A percentile compares a stretch with the other conserved stretches of the same genome.
These are phyloP conservation scores for Penicillium roqueforti DNA, from an alignment of 495 filamentous ascomycete species.

Conservation along the genomic window DNA sequence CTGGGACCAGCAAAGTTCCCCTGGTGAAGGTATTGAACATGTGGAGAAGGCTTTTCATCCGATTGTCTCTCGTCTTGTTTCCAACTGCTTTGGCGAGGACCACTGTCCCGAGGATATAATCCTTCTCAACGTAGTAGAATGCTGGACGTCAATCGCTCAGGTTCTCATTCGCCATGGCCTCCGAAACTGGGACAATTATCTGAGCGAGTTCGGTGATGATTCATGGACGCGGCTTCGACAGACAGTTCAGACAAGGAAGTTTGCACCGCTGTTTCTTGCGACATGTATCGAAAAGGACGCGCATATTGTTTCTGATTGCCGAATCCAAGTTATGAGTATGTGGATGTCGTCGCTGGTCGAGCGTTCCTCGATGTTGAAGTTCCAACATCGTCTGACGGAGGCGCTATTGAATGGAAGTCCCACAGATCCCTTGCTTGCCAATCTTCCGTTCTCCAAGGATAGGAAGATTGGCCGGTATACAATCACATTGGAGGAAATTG, in stretches of 20 bases:
- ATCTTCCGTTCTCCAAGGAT: slow-evolving; percentile 58
- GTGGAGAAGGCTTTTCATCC: slow-evolving; percentile 47
- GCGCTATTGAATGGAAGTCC: slow-evolving; percentile 50
- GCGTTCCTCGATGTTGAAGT: slow-evolving; percentile 61
- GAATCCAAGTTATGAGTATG: slow-evolving; percentile 45
- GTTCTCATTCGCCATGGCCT: slow-evolving; percentile 41
- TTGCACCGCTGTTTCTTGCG: slow-evolving; percentile 57
- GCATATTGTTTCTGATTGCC: slow-evolving; percentile 41
- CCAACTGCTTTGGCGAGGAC: slow-evolving; percentile 67
- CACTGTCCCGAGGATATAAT: slow-evolving; percentile 53
- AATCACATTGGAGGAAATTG: slow-evolving; percentile 53
- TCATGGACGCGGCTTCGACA: slow-evolving; percentile 60
- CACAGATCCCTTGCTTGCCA: slow-evolving; percentile 50
- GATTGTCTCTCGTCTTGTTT: slow-evolving; percentile 54
- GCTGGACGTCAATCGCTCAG: slow-evolving; percentile 56
- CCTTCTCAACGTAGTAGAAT: slow-evolving; percentile 52
- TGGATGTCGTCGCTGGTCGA: slow-evolving; percentile 64
- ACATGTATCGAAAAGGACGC: slow-evolving; percentile 49
- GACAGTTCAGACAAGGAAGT: slow-evolving; percentile 63
- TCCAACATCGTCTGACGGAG: slow-evolving; percentile 58
- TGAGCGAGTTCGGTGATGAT: slow-evolving; percentile 51
- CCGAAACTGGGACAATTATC: slow-evolving; percentile 54
- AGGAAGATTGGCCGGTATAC: slow-evolving; percentile 35
- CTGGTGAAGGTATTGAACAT: slow-evolving; percentile 29
- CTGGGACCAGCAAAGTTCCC: slow-evolving; percentile 31